Evolutionary conservation across 129 eudicot genomes (phyloP).

Genomic region (Saussurea involucrata): DNA sequence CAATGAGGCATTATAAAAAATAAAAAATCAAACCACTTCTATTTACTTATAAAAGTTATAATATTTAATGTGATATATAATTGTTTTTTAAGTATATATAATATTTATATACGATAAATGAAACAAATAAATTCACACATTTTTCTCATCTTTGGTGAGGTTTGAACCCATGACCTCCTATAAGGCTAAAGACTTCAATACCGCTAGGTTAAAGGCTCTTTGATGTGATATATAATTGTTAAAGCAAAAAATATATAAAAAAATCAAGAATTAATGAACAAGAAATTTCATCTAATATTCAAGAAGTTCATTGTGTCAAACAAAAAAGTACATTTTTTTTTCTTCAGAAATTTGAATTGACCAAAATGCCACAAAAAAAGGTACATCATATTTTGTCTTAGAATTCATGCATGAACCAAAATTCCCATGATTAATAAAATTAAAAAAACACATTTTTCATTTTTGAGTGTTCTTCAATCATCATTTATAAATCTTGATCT

Average conservation of each 20-base stretch:
- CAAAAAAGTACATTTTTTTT: neutral
- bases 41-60: neutral
- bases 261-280: neutral
- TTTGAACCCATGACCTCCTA: no score
- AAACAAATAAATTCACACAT: no score
- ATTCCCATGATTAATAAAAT: conserved; percentile 12
- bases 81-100: no score
- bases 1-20: neutral
- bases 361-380: conserved; percentile 2
- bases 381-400: conserved; percentile 12
- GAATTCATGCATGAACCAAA: conserved; percentile 30
- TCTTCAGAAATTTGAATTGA: neutral
- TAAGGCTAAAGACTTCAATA: no score
- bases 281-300: neutral
- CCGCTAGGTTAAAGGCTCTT: no score
- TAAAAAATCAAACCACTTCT: neutral
- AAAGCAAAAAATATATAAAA: neutral
- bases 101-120: no score
- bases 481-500: conserved; percentile 1
- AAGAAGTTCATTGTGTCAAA: neutral
- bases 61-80: no score
- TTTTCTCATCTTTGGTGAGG: no score
- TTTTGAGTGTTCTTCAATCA: neutral
- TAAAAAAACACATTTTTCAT: neutral
- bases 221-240: no score